These are phyloP conservation scores for Trichophyton benhamiae DNA, from an alignment of 2,329 filamentous ascomycete species.

Conservation along the genomic window DNA sequence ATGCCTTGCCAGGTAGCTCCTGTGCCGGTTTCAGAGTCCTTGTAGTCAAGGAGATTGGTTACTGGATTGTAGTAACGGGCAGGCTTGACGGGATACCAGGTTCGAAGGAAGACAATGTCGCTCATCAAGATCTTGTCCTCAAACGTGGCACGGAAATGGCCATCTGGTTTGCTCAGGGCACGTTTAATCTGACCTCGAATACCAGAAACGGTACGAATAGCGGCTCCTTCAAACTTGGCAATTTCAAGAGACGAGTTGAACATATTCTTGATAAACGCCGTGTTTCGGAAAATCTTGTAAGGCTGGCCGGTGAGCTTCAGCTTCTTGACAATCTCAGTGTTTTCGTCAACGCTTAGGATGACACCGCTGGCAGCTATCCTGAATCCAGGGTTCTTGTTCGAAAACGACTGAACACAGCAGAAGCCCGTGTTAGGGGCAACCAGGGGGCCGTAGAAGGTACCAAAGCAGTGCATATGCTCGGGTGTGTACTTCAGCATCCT, in stretches of 20 bases:
- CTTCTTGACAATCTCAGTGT: conserved; percentile 97
- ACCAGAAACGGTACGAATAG: conserved; percentile 90
- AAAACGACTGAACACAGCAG: conserved; percentile 82
- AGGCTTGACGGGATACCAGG: conserved; percentile 93
- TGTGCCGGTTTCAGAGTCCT: conserved; percentile 21
- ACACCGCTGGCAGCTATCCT: conserved; percentile 89
- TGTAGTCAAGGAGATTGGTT: conserved; percentile 67
- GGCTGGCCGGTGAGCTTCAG: conserved; percentile 87
- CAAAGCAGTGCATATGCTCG: conserved; percentile 98
- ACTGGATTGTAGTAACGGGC: conserved; percentile 96
- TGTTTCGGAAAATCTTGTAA: conserved; percentile 99
- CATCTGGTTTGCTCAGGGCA: conserved; percentile 82
- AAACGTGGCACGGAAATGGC: conserved; percentile 91
- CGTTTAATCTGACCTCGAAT: conserved; percentile 95
- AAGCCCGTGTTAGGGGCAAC: conserved; percentile 95
- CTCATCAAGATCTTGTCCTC: conserved; percentile 97
- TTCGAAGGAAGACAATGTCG: conserved; percentile 89
- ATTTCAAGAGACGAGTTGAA: conserved; percentile 88
- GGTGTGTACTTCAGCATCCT: conserved; percentile 98
- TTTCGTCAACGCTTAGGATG: conserved; percentile 86
- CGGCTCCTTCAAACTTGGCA: conserved; percentile 93
- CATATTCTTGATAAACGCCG: conserved; percentile 97
- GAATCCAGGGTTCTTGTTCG: conserved; percentile 74
- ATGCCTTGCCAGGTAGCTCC: conserved; percentile 63
- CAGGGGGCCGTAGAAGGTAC: conserved; percentile 85